phyloP scores from a whole-genome alignment of 768 basidiomycete species.

The Hebeloma cylindrosporum region DNA sequence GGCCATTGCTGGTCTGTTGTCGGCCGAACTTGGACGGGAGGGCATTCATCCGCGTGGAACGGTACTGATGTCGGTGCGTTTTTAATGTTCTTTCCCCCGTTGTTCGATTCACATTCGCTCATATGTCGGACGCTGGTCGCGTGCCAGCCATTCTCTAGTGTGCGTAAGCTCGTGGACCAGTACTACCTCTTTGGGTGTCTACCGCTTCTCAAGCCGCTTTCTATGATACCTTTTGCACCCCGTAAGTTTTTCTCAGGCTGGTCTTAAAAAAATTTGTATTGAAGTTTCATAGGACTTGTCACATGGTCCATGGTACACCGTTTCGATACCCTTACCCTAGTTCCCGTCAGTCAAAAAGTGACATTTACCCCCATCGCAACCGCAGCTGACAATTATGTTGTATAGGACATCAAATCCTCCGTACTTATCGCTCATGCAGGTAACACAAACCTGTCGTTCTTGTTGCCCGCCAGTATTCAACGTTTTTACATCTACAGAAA shows the following conservation, averaged over 20 bases:
- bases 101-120: background rate
- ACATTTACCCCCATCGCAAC: background rate
- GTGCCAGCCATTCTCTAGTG: slow-evolving; percentile 52
- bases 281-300: slow-evolving; percentile 43
- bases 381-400: background rate
- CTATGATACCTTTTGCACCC: slow-evolving; percentile 57
- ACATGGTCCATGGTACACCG: slow-evolving; percentile 52
- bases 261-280: background rate
- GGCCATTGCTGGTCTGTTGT: slow-evolving; percentile 53
- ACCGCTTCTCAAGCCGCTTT: slow-evolving; percentile 72
- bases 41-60: slow-evolving; percentile 43
- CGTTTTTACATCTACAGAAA: slow-evolving; percentile 27
- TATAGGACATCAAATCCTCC: slow-evolving; percentile 62
- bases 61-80: slow-evolving; percentile 45
- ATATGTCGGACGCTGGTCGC: slow-evolving; percentile 9
- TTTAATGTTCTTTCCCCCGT: background rate
- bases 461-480: background rate
- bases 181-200: slow-evolving; percentile 63
- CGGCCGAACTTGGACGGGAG: slow-evolving; percentile 47
- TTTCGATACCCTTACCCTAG: slow-evolving; percentile 63
- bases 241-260: slow-evolving; percentile 44
- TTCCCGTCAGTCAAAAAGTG: slow-evolving; percentile 45
- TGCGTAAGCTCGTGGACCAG: slow-evolving; percentile 61
- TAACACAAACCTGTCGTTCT: slow-evolving; percentile 13
- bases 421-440: slow-evolving; percentile 73